A percentile compares a stretch with the other conserved stretches of the same genome.
Conservation (phyloP, 1,139 yeast species). For the Candida albicans region DNA sequence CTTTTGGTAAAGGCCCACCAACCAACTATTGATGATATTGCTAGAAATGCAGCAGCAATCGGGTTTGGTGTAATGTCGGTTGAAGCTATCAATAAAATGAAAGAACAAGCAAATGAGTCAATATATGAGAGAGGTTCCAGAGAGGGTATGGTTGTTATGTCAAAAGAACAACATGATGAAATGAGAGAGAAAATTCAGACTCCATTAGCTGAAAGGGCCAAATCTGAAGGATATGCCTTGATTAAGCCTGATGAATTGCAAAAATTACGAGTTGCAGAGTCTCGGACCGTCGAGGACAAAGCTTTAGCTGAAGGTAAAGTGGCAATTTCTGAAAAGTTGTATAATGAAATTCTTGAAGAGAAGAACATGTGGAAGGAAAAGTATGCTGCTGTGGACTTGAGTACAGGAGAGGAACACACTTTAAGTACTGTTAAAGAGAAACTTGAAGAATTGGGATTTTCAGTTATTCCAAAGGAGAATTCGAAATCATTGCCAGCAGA, state of each 20-base stretch:
- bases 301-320: constrained; percentile 29
- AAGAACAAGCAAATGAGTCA: constrained; percentile 17
- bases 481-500: constrained; percentile 12
- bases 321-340: constrained; percentile 23
- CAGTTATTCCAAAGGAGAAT: constrained; percentile 21
- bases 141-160: constrained; percentile 36
- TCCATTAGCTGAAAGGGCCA: constrained; percentile 31
- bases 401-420: constrained; percentile 3
- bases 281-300: constrained; percentile 16
- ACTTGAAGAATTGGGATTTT: constrained; percentile 18
- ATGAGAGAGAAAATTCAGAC: constrained; percentile 18
- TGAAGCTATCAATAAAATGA: constrained; percentile 25
- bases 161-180: constrained; percentile 30
- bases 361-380: constrained; percentile 7
- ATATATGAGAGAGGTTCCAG: constrained; percentile 23
- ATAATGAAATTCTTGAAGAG: constrained; percentile 17
- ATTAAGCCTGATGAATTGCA: constrained; percentile 14
- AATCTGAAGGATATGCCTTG: constrained; percentile 9
- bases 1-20: constrained; percentile 36
- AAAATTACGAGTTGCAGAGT: constrained; percentile 13
- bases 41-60: constrained; percentile 25
- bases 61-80: constrained; percentile 30
- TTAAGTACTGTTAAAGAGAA: constrained; percentile 4
- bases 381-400: constrained; percentile 7
- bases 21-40: constrained; percentile 36